Evolutionary conservation across 2,329 filamentous ascomycete genomes (phyloP).

Genomic region (Hyphodiscus sp.): DNA sequence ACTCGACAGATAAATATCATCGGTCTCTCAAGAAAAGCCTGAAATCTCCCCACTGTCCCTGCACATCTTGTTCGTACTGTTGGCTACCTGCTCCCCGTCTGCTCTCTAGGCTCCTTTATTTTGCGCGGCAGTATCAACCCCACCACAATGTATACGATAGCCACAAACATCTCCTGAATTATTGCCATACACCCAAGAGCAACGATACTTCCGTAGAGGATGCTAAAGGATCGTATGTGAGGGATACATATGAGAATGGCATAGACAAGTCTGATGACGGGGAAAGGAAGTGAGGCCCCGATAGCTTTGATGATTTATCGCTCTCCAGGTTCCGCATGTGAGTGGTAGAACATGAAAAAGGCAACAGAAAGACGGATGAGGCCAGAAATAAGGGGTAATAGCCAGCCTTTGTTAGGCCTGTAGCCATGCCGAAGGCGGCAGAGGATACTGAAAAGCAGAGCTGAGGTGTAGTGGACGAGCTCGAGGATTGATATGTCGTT

Average conservation of each 20-base stretch:
- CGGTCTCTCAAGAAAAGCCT: too few species aligned
- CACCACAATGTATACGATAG: constrained; percentile 18
- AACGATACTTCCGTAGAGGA: constrained; percentile 32
- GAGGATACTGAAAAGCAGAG: not conserved
- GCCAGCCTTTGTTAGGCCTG: not conserved
- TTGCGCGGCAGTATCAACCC: constrained; percentile 1
- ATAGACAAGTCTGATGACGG: constrained; percentile 41
- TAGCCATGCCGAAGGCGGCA: not conserved
- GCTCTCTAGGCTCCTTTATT: not conserved
- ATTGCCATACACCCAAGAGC: constrained; percentile 39
- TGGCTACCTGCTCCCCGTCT: not conserved
- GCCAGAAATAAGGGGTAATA: not conserved
- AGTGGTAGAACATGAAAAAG: not conserved
- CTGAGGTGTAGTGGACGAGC: not conserved
- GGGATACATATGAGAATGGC: constrained; percentile 35
- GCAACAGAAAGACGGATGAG: not conserved
- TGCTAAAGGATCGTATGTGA: constrained; percentile 35
- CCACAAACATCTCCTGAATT: constrained; percentile 41
- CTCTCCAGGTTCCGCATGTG: not conserved
- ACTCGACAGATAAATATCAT: too few species aligned
- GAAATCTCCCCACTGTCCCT: not conserved
- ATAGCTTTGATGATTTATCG: not conserved
- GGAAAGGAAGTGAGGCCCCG: constrained; percentile 33
- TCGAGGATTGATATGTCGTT: not conserved
- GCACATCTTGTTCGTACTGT: not conserved